phyloP scores from a whole-genome alignment of 1,284 basidiomycete genomes.

The Pseudozyma hubeiensis region DNA sequence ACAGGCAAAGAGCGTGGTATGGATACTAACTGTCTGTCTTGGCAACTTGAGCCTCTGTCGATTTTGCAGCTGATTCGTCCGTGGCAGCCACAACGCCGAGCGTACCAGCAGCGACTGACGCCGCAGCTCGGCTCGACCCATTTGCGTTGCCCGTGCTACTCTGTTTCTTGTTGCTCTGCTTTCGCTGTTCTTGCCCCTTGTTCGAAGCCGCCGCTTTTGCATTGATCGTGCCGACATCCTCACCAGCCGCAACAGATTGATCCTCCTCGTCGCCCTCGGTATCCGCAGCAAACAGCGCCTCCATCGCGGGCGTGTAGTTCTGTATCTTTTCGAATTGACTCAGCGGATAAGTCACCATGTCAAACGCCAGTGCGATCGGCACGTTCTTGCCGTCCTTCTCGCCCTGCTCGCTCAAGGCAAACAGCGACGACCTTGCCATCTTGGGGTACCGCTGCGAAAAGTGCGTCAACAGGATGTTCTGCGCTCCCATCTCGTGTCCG shows the following conservation, averaged over 20 bases:
- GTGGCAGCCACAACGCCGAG: slow-evolving; percentile 7
- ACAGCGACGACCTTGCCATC: slow-evolving; percentile 73
- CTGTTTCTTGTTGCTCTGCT: slow-evolving; percentile 8
- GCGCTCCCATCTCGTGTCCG: slow-evolving; percentile 79
- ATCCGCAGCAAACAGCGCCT: slow-evolving; percentile 76
- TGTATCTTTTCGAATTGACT: slow-evolving; percentile 84
- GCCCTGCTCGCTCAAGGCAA: slow-evolving; percentile 15
- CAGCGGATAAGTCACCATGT: slow-evolving; percentile 79
- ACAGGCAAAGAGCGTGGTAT: neutral
- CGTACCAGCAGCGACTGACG: slow-evolving; percentile 4
- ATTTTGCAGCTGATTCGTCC: neutral
- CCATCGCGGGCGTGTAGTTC: slow-evolving; percentile 79
- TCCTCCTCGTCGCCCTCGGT: slow-evolving; percentile 73
- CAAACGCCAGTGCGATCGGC: slow-evolving; percentile 79
- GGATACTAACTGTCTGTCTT: slow-evolving; percentile 31
- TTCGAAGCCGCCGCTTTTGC: neutral
- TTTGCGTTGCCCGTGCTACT: slow-evolving; percentile 3
- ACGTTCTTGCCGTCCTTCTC: slow-evolving; percentile 14
- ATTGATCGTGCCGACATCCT: neutral
- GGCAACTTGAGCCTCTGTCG: neutral
- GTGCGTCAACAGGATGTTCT: slow-evolving; percentile 87
- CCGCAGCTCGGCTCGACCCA: slow-evolving; percentile 2
- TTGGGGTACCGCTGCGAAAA: slow-evolving; percentile 95
- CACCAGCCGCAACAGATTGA: slow-evolving; percentile 9
- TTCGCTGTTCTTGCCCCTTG: neutral